Base-by-base conservation (phyloP, 163 green algal species). In the Smithsoniella earleae region DNA sequence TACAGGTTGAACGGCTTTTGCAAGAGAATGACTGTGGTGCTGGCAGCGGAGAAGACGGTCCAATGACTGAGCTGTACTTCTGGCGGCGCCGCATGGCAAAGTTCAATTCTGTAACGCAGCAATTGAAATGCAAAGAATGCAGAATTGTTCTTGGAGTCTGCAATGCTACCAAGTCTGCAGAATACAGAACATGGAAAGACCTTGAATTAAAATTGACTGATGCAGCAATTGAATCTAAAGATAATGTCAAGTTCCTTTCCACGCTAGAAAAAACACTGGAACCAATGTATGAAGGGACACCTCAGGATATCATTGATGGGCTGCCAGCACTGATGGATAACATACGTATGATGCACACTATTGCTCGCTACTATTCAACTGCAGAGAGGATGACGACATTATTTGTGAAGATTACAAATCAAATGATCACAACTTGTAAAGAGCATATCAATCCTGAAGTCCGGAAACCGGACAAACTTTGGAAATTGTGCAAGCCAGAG, bases 231-330 rank as follows among this genome's bases (percentile, higher is more conserved):
- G 91, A 96, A 80, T 84, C 88, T 22, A 91, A 90, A 77, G 90
- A 96, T 77, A 96, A 94, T 37, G 85, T 96, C 36, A 92, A 92
- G 80, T 96, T 95, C 83, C 81, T 96, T 36, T 79, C 78, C 25
- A 94, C 89, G 2, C 79, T 96, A 77, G 88, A 95, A 78, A 86
- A 86, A 76, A 84, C 79, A 33, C 69, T 95, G 55, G 89, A 92
- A 86, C 83, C 86, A 10, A 86, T 93, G 81, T 94, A 90, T 79
- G 77, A 46, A 2, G 85, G 81, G 46, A 84, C 66, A 27, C 80
- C 81, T 22, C 73, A 87, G 49, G 80, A 88, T 36, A 88, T 95
- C 72, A 85, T 87, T 36, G 84, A 92, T 52, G 77, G 66, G 4
- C 73, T 95, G 73, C 85, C 84, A 25, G 77, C 82, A 40, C 86